Percentiles rank a stretch among this genome's conserved stretches.
phyloP scores from a whole-genome alignment of 2,329 filamentous ascomycete genomes.

The Rhynchosporium agropyri region DNA sequence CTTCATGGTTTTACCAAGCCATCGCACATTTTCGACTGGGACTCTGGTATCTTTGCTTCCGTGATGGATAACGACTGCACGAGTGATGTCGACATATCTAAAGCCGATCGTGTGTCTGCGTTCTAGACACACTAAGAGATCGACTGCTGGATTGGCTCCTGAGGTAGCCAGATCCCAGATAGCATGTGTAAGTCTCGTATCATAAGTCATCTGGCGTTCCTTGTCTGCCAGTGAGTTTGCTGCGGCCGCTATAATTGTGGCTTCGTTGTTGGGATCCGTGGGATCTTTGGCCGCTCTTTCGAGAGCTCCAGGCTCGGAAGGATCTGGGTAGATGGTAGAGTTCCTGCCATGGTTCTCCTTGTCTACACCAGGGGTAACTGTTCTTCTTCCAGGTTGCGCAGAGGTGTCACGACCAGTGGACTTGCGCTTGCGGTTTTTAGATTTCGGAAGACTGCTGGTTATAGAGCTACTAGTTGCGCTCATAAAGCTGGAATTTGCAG shows the following conservation, averaged over 20 bases:
- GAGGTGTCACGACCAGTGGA: constrained; percentile 47
- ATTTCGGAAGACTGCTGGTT: constrained; percentile 74
- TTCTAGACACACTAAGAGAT: constrained; percentile 90
- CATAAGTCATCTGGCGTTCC: constrained; percentile 75
- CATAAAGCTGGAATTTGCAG: constrained; percentile 95
- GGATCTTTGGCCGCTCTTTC: constrained; percentile 37
- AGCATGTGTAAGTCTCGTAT: constrained; percentile 82
- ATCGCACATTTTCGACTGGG: constrained; percentile 91
- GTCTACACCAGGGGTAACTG: constrained; percentile 43
- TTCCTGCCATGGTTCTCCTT: constrained; percentile 41
- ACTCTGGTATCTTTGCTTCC: constrained; percentile 88
- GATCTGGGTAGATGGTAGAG: constrained; percentile 38
- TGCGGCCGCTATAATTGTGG: constrained; percentile 50
- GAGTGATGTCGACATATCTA: constrained; percentile 92
- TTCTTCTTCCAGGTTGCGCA: constrained; percentile 42
- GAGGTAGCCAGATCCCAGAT: constrained; percentile 94
- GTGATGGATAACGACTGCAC: constrained; percentile 91
- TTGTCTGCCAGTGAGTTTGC: constrained; percentile 66
- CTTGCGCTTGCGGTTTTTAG: constrained; percentile 64
- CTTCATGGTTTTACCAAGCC: constrained; percentile 93
- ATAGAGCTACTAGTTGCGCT: constrained; percentile 86
- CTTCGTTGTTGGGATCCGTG: constrained; percentile 40
- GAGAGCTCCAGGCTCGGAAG: constrained; percentile 34
- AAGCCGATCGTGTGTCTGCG: constrained; percentile 91
- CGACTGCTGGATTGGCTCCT: constrained; percentile 90